Base-by-base conservation (phyloP, 75 land plant genomes). In the Adiantum capillusveneris region DNA sequence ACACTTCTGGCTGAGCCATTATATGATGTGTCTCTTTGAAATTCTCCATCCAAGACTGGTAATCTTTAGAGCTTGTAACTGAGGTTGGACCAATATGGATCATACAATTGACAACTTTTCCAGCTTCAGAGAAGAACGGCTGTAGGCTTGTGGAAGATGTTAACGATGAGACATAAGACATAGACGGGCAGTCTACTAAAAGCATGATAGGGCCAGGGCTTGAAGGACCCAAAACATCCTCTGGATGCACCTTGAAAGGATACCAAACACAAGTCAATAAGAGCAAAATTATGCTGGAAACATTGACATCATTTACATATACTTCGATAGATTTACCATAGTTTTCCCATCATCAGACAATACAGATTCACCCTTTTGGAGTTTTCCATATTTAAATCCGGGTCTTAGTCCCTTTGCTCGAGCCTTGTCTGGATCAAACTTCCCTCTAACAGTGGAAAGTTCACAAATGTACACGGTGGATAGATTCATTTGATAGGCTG, bases 401-500 rank as follows among this genome's bases (percentile, higher is more conserved):
- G 91, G 81, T 43, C 58, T 82, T 1, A 77, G 58, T 1, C 90
- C 90, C 53, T 86, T 80, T 34, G 85, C 79, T 17, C 1, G 58
- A 43, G 98, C 98, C 59, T 94, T 94, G 31, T 24, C 65, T 22
- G 95, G 90, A 56, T 94, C 91, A 71, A 94, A 94, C 56, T 84
- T 90, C 51, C 98, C 98, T 56, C 67, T 81, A 39, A 94, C 79
- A 57, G 86, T 91, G 60, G 98, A 91, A 45, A 94, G 66, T 62
- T 94, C 98, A 78, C 96, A 94, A 3, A 81, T 72, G 73, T 94
- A 94, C 20, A 90, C 71, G 0, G 88, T 91, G 57, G 98, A 73
- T 44, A 75, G 52, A 26, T 34, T 34, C 37, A 3, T 34, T 9
- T 34, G 7, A 34, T 34, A 3, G 3, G 37, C 9, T 34, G 37